phyloP scores from a whole-genome alignment of 1,139 yeast species.

The Yamadazyma spencermartinsiae region DNA sequence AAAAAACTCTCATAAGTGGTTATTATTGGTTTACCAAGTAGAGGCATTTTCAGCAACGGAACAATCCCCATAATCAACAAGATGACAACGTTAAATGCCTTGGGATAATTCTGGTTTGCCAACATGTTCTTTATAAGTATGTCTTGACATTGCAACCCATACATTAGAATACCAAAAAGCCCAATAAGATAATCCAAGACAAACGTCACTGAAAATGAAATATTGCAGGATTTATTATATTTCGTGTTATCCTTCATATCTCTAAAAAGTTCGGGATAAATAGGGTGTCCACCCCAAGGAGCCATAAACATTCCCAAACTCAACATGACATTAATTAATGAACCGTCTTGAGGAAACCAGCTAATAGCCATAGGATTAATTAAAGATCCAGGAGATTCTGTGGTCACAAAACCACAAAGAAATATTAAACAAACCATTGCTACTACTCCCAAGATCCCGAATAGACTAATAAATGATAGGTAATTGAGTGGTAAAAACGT shows the following conservation, averaged over 20 bases:
- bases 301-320: conserved; percentile 79
- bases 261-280: conserved; percentile 74
- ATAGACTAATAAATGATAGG: conserved; percentile 67
- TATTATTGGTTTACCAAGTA: conserved; percentile 40
- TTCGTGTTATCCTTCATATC: conserved; percentile 80
- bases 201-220: conserved; percentile 37
- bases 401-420: conserved; percentile 60
- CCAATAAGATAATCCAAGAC: conserved; percentile 35
- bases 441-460: conserved; percentile 74
- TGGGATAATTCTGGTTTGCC: conserved; percentile 35
- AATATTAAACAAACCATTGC: conserved; percentile 59
- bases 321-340: conserved; percentile 42
- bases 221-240: conserved; percentile 26
- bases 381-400: conserved; percentile 66
- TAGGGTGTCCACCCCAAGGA: conserved; percentile 91
- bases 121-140: conserved; percentile 41
- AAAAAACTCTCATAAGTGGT: conserved; percentile 37
- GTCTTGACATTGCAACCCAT: conserved; percentile 37
- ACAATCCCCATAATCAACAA: conserved; percentile 40
- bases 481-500: conserved; percentile 75
- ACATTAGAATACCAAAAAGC: conserved; percentile 42
- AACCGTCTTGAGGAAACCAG: conserved; percentile 52
- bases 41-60: conserved; percentile 44
- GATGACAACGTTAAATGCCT: conserved; percentile 29
- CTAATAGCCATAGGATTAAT: conserved; percentile 50